phyloP scores from a whole-genome alignment of 2,329 filamentous ascomycete species.

The Trichophyton verrucosum region DNA sequence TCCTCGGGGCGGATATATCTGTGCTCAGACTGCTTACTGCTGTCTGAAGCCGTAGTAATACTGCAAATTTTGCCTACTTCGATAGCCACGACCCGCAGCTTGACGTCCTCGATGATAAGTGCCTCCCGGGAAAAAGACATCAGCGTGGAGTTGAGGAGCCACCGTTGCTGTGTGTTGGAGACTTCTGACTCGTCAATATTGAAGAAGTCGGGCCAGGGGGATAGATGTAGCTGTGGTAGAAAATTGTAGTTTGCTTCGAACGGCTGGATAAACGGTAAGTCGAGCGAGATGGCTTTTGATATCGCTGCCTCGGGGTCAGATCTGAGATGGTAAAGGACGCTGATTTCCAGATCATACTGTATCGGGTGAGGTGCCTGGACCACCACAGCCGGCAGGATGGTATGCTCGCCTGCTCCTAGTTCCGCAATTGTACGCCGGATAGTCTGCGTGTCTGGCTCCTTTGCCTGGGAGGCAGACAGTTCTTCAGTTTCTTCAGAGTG shows the following conservation, averaged over 20 bases:
- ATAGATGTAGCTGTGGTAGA: conserved; percentile 61
- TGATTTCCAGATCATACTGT: conserved; percentile 57
- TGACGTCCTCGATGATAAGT: conserved; percentile 51
- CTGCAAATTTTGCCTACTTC: conserved; percentile 52
- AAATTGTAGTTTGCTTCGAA: conserved; percentile 92
- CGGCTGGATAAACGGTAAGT: conserved; percentile 62
- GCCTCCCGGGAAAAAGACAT: conserved; percentile 63
- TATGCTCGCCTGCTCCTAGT: conserved; percentile 23
- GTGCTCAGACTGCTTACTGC: conserved; percentile 15
- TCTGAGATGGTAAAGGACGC: conserved; percentile 63
- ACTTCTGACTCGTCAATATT: conserved; percentile 37
- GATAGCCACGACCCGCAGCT: conserved; percentile 48
- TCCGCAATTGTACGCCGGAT: conserved; percentile 25
- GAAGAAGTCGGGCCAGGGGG: conserved; percentile 82
- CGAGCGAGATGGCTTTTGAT: conserved; percentile 56
- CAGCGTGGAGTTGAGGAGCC: conserved; percentile 59
- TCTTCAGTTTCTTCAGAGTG: conserved; percentile 12
- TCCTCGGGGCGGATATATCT: conserved; percentile 50
- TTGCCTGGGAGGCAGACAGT: conserved; percentile 14
- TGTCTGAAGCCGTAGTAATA: conserved; percentile 16
- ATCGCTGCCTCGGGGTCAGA: conserved; percentile 73
- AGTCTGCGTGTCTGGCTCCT: conserved; percentile 12
- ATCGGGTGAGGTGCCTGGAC: conserved; percentile 40
- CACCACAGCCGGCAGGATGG: conserved; percentile 35
- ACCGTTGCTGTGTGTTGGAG: conserved; percentile 62